A percentile compares a stretch with the other conserved stretches of the same genome.
Conservation (phyloP, 768 basidiomycete species). For the Paxillus ammoniavirescens region DNA sequence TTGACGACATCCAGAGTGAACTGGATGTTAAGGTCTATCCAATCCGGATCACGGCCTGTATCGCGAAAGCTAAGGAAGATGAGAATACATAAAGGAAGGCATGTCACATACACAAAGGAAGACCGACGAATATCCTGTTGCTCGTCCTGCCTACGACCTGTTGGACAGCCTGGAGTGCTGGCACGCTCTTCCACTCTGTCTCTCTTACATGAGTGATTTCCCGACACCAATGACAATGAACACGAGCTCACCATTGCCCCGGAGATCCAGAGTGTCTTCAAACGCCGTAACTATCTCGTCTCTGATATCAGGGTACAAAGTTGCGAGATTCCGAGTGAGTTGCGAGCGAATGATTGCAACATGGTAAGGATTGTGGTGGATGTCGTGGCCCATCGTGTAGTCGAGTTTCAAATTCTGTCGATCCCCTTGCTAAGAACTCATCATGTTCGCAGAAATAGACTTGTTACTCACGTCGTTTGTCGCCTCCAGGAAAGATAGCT, state of each 20-base stretch:
- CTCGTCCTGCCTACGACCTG: slow-evolving; percentile 40
- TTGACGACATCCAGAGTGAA: slow-evolving; percentile 28
- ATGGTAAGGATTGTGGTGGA: slow-evolving; percentile 30
- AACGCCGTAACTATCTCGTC: slow-evolving; percentile 47
- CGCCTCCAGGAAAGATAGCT: slow-evolving; percentile 34
- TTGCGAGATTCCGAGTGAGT: slow-evolving; percentile 38
- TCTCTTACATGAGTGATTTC: too few relatives aligned
- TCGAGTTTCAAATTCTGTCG: slow-evolving; percentile 35
- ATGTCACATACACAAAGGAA: slow-evolving; percentile 39
- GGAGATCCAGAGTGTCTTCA: slow-evolving; percentile 32
- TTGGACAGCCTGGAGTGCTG: slow-evolving; percentile 23
- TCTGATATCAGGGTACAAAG: slow-evolving; percentile 38
- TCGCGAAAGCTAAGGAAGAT: too few relatives aligned
- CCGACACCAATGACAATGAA: too few relatives aligned
- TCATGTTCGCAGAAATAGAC: not conserved
- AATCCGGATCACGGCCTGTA: slow-evolving; percentile 32
- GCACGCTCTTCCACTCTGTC: slow-evolving; percentile 38
- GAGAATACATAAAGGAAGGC: not conserved
- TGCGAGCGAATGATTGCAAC: slow-evolving; percentile 24
- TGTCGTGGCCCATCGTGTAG: slow-evolving; percentile 36
- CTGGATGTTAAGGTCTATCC: slow-evolving; percentile 28
- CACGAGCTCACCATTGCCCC: slow-evolving; percentile 13
- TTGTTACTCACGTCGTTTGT: slow-evolving; percentile 31
- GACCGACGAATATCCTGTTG: slow-evolving; percentile 49
- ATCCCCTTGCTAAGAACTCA: not conserved